Evolutionary conservation across 2,329 filamentous ascomycete species (phyloP).

Genomic region (Apiospora koreana): DNA sequence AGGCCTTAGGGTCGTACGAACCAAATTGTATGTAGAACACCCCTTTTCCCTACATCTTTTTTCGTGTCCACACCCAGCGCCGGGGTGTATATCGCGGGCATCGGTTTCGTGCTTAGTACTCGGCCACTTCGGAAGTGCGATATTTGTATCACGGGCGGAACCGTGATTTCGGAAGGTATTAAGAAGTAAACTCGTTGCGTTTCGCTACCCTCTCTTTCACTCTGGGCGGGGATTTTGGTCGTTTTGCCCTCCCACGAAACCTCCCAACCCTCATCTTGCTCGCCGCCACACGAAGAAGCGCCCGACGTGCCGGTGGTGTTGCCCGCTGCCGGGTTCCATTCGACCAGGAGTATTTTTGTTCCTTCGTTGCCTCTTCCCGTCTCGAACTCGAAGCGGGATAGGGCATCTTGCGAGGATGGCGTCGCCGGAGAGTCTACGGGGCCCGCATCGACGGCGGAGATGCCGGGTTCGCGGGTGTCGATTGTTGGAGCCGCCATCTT

Average conservation of each 20-base stretch:
- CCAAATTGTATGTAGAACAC: slow-evolving; percentile 85
- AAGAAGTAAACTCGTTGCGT: slow-evolving; percentile 76
- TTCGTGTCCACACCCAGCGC: slow-evolving; percentile 67
- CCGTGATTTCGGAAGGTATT: slow-evolving; percentile 68
- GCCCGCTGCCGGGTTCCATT: slow-evolving; percentile 64
- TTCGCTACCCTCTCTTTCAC: slow-evolving; percentile 51
- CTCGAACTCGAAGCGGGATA: slow-evolving; percentile 87
- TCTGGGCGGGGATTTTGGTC: slow-evolving; percentile 53
- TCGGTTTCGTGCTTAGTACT: slow-evolving; percentile 67
- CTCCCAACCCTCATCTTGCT: slow-evolving; percentile 57
- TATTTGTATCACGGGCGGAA: slow-evolving; percentile 74
- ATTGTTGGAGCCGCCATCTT: slow-evolving; percentile 1
- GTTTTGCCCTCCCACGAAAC: slow-evolving; percentile 84
- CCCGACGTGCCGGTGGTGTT: slow-evolving; percentile 44
- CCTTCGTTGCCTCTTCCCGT: slow-evolving; percentile 71
- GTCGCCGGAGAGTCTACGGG: slow-evolving; percentile 15
- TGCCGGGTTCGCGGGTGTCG: not conserved
- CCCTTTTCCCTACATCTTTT: slow-evolving; percentile 68
- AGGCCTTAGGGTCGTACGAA: slow-evolving; percentile 5
- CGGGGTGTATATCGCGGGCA: slow-evolving; percentile 84
- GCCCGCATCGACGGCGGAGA: not conserved
- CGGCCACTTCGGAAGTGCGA: slow-evolving; percentile 39
- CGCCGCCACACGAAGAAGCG: slow-evolving; percentile 8
- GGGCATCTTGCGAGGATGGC: slow-evolving; percentile 43
- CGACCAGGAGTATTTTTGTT: slow-evolving; percentile 90